Percentiles rank a stretch among this genome's conserved stretches.
Conservation (phyloP, 805 yeast species). For the Pichia cephalocereana region DNA sequence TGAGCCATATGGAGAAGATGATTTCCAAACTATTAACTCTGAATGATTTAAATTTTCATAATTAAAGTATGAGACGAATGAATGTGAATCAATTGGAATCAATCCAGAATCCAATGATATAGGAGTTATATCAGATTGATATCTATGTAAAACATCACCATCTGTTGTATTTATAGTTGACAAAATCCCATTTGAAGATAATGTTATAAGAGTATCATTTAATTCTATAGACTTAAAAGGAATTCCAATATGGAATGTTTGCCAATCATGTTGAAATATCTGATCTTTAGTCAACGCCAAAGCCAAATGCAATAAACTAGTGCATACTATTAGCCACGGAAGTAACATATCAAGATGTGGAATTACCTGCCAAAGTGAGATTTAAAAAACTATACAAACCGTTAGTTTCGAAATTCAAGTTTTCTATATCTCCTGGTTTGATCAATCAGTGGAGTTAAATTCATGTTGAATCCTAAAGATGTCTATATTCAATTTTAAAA, state of each 20-base stretch:
- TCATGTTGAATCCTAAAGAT: no score
- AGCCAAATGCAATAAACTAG: not conserved
- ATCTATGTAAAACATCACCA: conserved; percentile 25
- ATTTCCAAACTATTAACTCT: conserved; percentile 14
- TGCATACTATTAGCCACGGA: not conserved
- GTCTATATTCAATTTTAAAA: no score
- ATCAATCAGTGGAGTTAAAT: no score
- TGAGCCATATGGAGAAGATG: conserved; percentile 4
- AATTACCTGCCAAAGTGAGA: no score
- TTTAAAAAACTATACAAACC: no score
- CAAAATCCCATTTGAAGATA: conserved; percentile 22
- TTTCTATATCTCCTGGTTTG: no score
- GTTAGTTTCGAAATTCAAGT: no score
- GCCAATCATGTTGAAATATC: conserved; percentile 49
- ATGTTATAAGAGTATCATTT: conserved; percentile 15
- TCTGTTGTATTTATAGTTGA: conserved; percentile 17
- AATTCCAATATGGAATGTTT: conserved; percentile 35
- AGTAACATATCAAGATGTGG: not conserved
- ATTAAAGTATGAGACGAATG: conserved; percentile 12
- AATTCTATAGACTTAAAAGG: conserved; percentile 14
- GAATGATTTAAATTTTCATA: conserved; percentile 7
- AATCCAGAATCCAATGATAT: conserved; percentile 7
- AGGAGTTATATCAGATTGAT: conserved; percentile 15
- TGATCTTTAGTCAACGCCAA: conserved; percentile 31
- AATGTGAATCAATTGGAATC: conserved; percentile 7